Base-by-base conservation (phyloP, 768 basidiomycete species). In the Termitomyces sp. region DNA sequence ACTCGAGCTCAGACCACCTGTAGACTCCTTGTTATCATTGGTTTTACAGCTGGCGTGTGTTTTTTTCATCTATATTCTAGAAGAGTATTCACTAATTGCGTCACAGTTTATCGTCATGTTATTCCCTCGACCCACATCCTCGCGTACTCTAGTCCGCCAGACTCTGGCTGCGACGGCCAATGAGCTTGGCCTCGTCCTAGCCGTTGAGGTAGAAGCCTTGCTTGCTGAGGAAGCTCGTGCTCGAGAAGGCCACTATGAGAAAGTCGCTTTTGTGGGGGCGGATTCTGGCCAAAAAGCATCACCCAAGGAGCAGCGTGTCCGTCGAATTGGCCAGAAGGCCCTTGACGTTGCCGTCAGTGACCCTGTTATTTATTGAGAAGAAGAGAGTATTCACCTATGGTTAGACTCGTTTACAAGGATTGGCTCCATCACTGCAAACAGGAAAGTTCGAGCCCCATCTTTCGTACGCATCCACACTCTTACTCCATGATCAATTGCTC, bases 51-150 rank as follows among this genome's bases (percentile, higher is more conserved):
- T 27, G 71, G 68, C 16, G 76, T 78, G 56, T 37, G 73, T 65
- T n/a, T 32, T 16, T 21, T n/a, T n/a, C n/a, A 30, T 21, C n/a
- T 47, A 30, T 49, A 12, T 9, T 14, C 1, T 34, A 5, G 21
- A 45, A 17, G 23, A 5, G 27, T 6, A 9, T 23, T 10, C 19
- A 19, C 28, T 50, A 41, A 47, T 27, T 28, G 5, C 12, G 10
- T 49, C 35, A n/a, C 25, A 76, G 75, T 74, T 73, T 51, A 71
- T 79, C 30, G 71, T 76, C 11, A 79, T 79, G 77, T 60, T 79
- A 48, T 76, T 78, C 63, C 77, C 77, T 4, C 70, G 68, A n/a
- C 74, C 73, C 7, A 72, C 69, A 10, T 79, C 77, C 0, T 68
- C 74, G 19, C 73, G 76, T 5, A 72, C 70, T 17, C 66, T 79